A percentile compares a stretch with the other conserved stretches of the same genome.
These are phyloP conservation scores for Pseudognaphalium luteoalbum DNA, from an alignment of 129 eudicot species.

Conservation along the genomic window DNA sequence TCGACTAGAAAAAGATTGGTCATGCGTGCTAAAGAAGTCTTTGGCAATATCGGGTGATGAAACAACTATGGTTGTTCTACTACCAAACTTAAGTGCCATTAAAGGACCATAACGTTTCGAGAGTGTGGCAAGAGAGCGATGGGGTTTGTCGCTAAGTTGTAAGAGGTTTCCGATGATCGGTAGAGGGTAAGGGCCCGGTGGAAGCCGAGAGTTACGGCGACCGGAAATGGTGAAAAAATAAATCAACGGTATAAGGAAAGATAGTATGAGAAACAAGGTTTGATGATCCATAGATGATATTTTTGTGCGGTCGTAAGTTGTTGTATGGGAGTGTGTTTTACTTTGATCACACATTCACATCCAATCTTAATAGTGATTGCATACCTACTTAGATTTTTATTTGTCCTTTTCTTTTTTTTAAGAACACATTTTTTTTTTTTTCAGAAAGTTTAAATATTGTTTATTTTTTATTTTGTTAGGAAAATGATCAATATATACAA, in stretches of 20 bases:
- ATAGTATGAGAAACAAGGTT: neutral
- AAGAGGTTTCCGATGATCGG: slow-evolving; percentile 7
- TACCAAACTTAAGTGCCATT: slow-evolving; percentile 1
- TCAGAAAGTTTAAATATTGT: too few relatives aligned
- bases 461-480: too few relatives aligned
- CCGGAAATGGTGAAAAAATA: neutral
- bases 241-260: neutral
- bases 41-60: slow-evolving; percentile 5
- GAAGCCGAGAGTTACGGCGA: neutral
- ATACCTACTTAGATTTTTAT: too few relatives aligned
- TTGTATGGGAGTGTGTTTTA: neutral
- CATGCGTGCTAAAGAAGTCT: neutral
- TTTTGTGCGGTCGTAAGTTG: neutral
- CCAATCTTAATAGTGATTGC: too few relatives aligned
- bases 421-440: too few relatives aligned
- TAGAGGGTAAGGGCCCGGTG: slow-evolving; percentile 2
- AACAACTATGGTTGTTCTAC: neutral
- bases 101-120: neutral
- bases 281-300: neutral
- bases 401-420: too few relatives aligned
- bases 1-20: neutral
- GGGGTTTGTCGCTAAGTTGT: neutral
- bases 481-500: too few relatives aligned
- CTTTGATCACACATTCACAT: neutral
- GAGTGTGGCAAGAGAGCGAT: slow-evolving; percentile 1